Base-by-base conservation (phyloP, 2,329 filamentous ascomycete species). In the Mollisiaceae sp. region DNA sequence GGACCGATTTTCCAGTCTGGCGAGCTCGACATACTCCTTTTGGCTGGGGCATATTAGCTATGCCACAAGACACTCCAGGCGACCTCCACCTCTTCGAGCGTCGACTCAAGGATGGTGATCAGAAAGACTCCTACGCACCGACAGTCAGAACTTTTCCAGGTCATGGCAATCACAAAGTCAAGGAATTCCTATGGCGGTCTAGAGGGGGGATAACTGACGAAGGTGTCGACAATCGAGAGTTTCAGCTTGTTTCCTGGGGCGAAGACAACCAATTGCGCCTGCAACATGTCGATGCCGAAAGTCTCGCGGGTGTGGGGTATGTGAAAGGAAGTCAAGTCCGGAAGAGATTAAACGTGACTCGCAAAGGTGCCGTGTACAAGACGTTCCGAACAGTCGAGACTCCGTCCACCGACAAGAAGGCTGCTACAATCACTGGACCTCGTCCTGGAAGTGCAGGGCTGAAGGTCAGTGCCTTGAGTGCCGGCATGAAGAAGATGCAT, bases 171-270 rank as follows among this genome's bases (percentile, higher is more conserved):
- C 82, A 87, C 71, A 89, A 94, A 74, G 93, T 92, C 36, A 97
- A 95, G 74, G 94, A 97, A 73, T 97, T 97, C 67, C 80, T 97
- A 12, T 97, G 94, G 94, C 86, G 94, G 75, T 86, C 87, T 57
- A 87, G 94, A 63, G 94, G 94, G 43, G 79, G 79, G 18, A 82
- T 89, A 41, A 82, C 82, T 20, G 85, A 87, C 18, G 86, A 92
- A 62, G 85, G 86, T n/a, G 79, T 90, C 55, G 94, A 97, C 73
- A 83, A 93, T 67, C 87, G 94, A 72, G 94, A 97, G 60, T 97
- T 97, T 69, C 94, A 97, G 77, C 83, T 97, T 20, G 92, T 97
- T 0, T 94, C 94, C 0, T 97, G 94, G 94, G 93, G 93, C 32
- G 89, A 91, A 58, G 94, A 97, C 76, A 91, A 91, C 70, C 87